Percentiles rank a stretch among this genome's conserved stretches.
These are phyloP conservation scores for Phaseolus lunatus DNA, from an alignment of 306 rosid species.

Conservation along the genomic window DNA sequence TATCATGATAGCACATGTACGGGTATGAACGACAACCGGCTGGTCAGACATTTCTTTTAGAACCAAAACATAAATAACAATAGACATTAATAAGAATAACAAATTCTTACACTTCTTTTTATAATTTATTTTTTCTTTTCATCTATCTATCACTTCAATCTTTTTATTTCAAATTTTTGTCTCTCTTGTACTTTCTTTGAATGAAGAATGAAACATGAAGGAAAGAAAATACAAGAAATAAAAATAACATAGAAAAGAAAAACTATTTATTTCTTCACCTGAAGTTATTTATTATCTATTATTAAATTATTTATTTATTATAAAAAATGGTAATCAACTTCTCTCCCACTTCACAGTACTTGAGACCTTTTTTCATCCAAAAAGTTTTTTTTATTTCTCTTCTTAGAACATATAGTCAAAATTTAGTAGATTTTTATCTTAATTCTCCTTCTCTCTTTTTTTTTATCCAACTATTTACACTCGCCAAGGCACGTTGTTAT, in stretches of 20 bases:
- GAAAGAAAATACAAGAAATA: neutral
- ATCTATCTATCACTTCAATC: neutral
- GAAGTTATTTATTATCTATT: neutral
- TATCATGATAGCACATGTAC: conserved; percentile 17
- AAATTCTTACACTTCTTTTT: neutral
- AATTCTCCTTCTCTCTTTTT: neutral
- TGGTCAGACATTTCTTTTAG: neutral
- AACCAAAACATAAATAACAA: neutral
- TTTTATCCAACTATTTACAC: neutral
- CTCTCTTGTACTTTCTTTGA: neutral
- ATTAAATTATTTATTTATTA: neutral
- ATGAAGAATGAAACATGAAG: neutral
- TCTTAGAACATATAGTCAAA: neutral
- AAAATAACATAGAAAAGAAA: neutral
- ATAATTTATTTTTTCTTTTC: neutral
- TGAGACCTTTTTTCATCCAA: neutral
- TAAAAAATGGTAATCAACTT: neutral
- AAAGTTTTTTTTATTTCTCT: neutral
- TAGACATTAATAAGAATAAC: neutral
- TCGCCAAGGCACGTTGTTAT: neutral
- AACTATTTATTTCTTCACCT: neutral
- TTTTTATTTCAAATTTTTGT: neutral
- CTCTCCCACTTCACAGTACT: neutral
- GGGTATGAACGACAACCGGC: neutral
- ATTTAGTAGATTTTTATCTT: neutral